Evolutionary conservation across 1,284 basidiomycete genomes (phyloP).

Genomic region (Cronartium quercuum): DNA sequence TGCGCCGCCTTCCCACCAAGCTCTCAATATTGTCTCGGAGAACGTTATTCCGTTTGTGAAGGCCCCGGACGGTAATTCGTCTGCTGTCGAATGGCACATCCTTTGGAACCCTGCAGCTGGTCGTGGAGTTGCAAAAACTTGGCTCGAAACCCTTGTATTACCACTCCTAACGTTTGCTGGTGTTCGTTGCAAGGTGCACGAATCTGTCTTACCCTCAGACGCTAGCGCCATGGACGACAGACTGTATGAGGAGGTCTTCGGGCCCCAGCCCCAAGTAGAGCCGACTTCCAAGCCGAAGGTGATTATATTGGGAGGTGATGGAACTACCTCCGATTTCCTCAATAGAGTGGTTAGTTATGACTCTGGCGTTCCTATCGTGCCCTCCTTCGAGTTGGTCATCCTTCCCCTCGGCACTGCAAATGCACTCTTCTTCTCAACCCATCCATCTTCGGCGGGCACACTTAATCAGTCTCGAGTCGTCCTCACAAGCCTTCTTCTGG

Average conservation of each 20-base stretch:
- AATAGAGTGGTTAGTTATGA: conserved; percentile 55
- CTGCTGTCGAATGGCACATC: background rate
- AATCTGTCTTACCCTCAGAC: background rate
- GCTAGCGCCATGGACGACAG: background rate
- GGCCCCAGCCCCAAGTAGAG: background rate
- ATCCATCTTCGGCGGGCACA: conserved; percentile 54
- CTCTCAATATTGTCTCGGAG: conserved; percentile 19
- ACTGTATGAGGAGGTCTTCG: background rate
- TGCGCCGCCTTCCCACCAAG: conserved; percentile 25
- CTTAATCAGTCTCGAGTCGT: conserved; percentile 48
- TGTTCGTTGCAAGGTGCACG: background rate
- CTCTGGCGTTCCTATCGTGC: background rate
- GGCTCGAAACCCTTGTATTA: conserved; percentile 13
- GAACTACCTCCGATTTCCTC: conserved; percentile 80
- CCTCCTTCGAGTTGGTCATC: conserved; percentile 47
- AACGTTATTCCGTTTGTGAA: conserved; percentile 28
- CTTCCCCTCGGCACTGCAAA: conserved; percentile 86
- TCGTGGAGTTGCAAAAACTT: conserved; percentile 2
- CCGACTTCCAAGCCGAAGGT: background rate
- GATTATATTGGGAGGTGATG: conserved; percentile 62
- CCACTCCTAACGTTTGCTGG: conserved; percentile 21
- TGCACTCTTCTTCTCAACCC: conserved; percentile 64
- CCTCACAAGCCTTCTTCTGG: conserved; percentile 50
- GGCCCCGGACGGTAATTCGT: background rate
- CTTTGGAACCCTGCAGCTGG: conserved; percentile 28